Evolutionary conservation across 1,139 yeast genomes (phyloP), one percentile per base, ranked within the genome.

Genomic region (Scheffersomyces stambukii): DNA sequence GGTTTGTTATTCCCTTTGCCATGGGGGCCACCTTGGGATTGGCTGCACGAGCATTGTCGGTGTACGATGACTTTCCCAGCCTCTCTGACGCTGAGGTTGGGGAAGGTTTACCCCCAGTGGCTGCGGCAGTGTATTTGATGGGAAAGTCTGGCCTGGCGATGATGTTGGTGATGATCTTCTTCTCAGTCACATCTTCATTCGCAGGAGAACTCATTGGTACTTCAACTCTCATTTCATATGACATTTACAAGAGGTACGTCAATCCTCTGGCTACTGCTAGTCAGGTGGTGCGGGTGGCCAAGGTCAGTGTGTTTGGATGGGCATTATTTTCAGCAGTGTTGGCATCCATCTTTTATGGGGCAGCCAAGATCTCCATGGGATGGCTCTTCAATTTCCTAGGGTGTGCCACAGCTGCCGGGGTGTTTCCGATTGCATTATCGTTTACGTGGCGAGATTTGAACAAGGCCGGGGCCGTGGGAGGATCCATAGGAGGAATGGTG

Each of bases 131-230:
- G 22, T 57, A 63, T 19, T 37, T 68, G 15, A 46, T 68, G 52
- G 75, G 75, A 3, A 63, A 57, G 30, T 57, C 62, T 8, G 76
- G 75, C 8, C 54, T 64, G 2, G 62, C 55, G 6, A 50, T 65
- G 45, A 57, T 65, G 19, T 41, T 70, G 28, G 45, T 67, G 23
- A 64, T 68, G 67, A 60, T 70, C 5, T 70, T 69, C 54, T 53
- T 70, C 46, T 64, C 75, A 2, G 70, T 64, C 4, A 68, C 75
- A 3, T 64, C 75, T 2, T 67, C 76, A 1, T 58, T 63, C 37
- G 63, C 74, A 3, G 68, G 73, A 16, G 75, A 70, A 40, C 45
- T 65, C 25, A 66, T 70, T 36, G 73, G 75, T 4, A 57, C 68
- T 5, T 64, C 75, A 0, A 63, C 76, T 2, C 48, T 70, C 28